phyloP scores from a whole-genome alignment of 2,329 filamentous ascomycete genomes.

The Epichloe bromicola region DNA sequence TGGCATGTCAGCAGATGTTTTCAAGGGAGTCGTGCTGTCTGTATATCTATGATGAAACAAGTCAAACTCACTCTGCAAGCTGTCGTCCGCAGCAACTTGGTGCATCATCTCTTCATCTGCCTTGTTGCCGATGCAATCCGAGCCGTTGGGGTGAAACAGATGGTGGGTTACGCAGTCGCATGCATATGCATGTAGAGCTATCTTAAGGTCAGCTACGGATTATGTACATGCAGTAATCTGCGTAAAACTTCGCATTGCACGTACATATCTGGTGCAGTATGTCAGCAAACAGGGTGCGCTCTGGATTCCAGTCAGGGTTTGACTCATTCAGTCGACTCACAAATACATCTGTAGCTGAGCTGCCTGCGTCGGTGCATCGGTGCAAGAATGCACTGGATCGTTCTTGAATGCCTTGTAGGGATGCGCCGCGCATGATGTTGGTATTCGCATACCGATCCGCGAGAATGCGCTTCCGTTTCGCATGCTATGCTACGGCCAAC shows the following conservation, averaged over 20 bases:
- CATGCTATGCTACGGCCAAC: slow-evolving; percentile 45
- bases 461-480: slow-evolving; percentile 47
- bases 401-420: slow-evolving; percentile 44
- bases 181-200: slow-evolving; percentile 49
- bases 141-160: slow-evolving; percentile 54
- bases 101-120: slow-evolving; percentile 54
- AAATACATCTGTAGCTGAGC: slow-evolving; percentile 37
- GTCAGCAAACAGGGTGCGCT: background rate
- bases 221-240: background rate
- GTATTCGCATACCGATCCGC: slow-evolving; percentile 58
- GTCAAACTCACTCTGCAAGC: slow-evolving; percentile 42
- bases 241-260: background rate
- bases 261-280: slow-evolving; percentile 1
- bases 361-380: slow-evolving; percentile 31
- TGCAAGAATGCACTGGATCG: slow-evolving; percentile 42
- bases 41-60: background rate
- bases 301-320: background rate
- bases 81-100: slow-evolving; percentile 54
- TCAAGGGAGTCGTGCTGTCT: background rate
- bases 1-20: background rate
- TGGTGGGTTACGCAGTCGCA: slow-evolving; percentile 58
- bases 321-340: slow-evolving; percentile 24
- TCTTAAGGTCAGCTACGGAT: background rate
- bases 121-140: slow-evolving; percentile 40
- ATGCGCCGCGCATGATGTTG: slow-evolving; percentile 44